These are phyloP conservation scores for Lignosus rhinocerotis DNA, from an alignment of 1,284 basidiomycete genomes.

Conservation along the genomic window DNA sequence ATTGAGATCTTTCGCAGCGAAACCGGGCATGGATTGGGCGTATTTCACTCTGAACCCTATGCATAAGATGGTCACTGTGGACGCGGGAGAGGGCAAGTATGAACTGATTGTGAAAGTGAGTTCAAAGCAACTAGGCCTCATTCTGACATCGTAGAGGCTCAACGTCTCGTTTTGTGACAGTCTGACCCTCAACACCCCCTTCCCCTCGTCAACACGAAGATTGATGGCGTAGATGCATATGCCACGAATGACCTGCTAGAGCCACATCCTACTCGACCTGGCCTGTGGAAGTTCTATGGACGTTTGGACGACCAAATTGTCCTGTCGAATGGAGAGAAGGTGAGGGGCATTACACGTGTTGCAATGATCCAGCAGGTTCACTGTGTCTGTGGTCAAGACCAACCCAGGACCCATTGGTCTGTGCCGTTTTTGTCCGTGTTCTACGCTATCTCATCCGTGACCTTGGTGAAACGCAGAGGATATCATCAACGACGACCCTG, in stretches of 20 bases:
- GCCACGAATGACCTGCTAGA: constrained; percentile 43
- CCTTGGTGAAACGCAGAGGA: constrained; percentile 22
- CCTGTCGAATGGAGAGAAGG: constrained; percentile 32
- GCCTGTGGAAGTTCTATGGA: constrained; percentile 44
- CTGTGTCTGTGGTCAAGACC: constrained; percentile 29
- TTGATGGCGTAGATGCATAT: constrained; percentile 31
- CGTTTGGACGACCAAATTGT: constrained; percentile 46
- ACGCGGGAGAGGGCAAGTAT: constrained; percentile 20
- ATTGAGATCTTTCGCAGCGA: constrained; percentile 1
- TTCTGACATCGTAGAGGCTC: neutral
- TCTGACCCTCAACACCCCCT: constrained; percentile 17
- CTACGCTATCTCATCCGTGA: neutral
- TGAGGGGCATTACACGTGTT: neutral
- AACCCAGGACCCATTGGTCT: constrained; percentile 45
- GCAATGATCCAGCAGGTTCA: neutral
- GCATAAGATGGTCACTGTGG: constrained; percentile 8
- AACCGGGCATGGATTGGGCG: constrained; percentile 25
- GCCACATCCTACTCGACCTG: constrained; percentile 43
- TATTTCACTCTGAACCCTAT: constrained; percentile 18
- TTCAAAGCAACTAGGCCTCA: neutral
- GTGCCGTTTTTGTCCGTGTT: neutral
- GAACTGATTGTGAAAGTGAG: constrained; percentile 25
- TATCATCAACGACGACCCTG: constrained; percentile 33
- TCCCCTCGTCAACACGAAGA: constrained; percentile 29
- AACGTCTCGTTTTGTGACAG: neutral